Base-by-base conservation (phyloP, 257 asterid genomes). In the Forsythia suspensa region DNA sequence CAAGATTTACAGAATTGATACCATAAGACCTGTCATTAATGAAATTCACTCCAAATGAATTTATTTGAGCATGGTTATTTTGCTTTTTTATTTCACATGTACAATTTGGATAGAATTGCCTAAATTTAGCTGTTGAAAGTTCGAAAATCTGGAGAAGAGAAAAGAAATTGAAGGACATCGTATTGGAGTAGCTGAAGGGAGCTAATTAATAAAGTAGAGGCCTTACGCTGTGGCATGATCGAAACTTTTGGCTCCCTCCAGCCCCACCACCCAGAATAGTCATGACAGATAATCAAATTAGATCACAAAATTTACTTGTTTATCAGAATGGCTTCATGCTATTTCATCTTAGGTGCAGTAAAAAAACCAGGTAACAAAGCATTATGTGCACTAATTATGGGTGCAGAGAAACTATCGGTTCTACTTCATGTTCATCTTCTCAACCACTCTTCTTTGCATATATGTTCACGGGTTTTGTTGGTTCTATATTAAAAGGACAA, bases 361-460 rank as follows among this genome's bases (percentile, higher is more conserved):
- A 29, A 29, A 29, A 29, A n/a, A n/a, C n/a, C n/a, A n/a, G n/a
- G n/a, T n/a, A n/a, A n/a, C n/a, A n/a, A n/a, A n/a, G n/a, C n/a
- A n/a, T n/a, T n/a, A n/a, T n/a, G n/a, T n/a, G n/a, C n/a, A n/a
- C n/a, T n/a, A 55, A 42, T 80, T 82, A 21, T 63, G 70, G 74
- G 42, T 91, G 91, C 97, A 94, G 98, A 85, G 97, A 79, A 94
- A 94, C 82, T 94, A 94, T 76, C 85, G 97, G 76, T 94, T 91
- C 92, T 94, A 87, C 84, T 94, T 89, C 91, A 92, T 94, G 96
- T 94, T 94, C 38, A 93, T 94, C 77, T 92, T 87, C 79, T 86
- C 96, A 21, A 29, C 94, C 1, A 87, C 86, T 21, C 86, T 94
- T 55, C 90, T 92, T 20, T 88, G 96, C 85, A 76, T 94, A 41